Evolutionary conservation across 1,139 yeast species (phyloP), one percentile per base, ranked within the genome.

Genomic region (Taphrina populina): DNA sequence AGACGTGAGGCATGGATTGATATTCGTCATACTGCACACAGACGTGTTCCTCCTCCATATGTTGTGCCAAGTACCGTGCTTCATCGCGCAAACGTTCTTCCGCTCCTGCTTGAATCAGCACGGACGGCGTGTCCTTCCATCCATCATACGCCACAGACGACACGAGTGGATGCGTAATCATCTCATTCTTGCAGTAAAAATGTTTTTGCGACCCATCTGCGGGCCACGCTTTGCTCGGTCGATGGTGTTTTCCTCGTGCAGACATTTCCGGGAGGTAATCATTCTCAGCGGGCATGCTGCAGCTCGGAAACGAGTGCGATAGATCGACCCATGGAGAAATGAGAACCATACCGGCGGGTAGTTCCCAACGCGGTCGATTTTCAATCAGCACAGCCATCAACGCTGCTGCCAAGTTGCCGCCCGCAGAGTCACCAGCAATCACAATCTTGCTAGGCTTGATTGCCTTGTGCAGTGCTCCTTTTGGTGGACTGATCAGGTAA

Each of bases 351-450:
- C 63, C 63, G 10, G 59, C 61, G 1, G 63, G 63, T 2, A 43
- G 29, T 10, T 7, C 15, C 20, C 11, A 43, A 4, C 51, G 51
- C 2, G 62, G 60, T 26, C 46, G 35, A 8, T 32, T 29, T 27
- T 44, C 52, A 27, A 41, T 6, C n/a, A 52, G n/a, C n/a, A 35
- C 24, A n/a, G 39, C 17, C 49, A 39, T 33, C 60, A 69, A 72
- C 19, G 72, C 72, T 45, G 59, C 69, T 65, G 62, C 67, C 60
- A 57, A 13, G 21, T 58, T 36, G 40, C 52, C 60, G 17, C 61
- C 61, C 17, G 60, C 60, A 7, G 60, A 57, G 11, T 45, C 56
- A 6, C 60, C 60, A 5, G 56, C 60, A 23, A 57, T 26, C 6
- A 53, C 52, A 21, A 58, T 47, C 37, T 41, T 30, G 8, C 27